Conservation (phyloP, 345 rosid genomes). For the Bruguiera gymnorhiza region DNA sequence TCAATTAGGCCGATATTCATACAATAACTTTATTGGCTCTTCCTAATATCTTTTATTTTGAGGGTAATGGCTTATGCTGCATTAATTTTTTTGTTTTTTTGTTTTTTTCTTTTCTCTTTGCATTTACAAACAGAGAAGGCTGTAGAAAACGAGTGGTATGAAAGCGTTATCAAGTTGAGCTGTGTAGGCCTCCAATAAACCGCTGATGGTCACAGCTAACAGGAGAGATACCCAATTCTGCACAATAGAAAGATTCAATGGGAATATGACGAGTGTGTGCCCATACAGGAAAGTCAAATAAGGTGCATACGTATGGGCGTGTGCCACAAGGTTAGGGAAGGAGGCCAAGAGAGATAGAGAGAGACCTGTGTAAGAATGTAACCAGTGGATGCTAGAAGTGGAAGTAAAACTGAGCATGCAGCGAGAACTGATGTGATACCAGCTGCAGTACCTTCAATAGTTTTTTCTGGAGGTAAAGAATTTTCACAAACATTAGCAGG, state of each 20-base stretch:
- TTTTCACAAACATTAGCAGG: slow-evolving; percentile 18
- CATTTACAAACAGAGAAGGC: slow-evolving; percentile 77
- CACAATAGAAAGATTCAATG: slow-evolving; percentile 14
- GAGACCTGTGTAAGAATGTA: slow-evolving; percentile 64
- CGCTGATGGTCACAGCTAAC: slow-evolving; percentile 68
- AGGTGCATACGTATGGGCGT: no score
- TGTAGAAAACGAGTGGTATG: slow-evolving; percentile 89
- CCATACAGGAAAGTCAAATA: no score
- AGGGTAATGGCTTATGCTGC: background rate
- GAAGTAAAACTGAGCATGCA: slow-evolving; percentile 75
- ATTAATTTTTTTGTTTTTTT: no score
- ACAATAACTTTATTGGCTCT: background rate
- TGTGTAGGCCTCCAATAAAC: slow-evolving; percentile 93
- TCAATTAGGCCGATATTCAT: no score
- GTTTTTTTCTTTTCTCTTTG: background rate
- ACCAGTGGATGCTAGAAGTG: slow-evolving; percentile 79
- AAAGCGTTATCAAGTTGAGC: slow-evolving; percentile 92
- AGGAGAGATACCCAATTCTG: slow-evolving; percentile 90
- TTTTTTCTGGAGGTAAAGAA: slow-evolving; percentile 61
- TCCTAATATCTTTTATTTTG: background rate
- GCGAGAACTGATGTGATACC: slow-evolving; percentile 83
- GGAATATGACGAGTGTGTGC: background rate
- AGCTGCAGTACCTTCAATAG: slow-evolving; percentile 96
- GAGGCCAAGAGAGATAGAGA: background rate
- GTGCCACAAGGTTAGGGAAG: slow-evolving; percentile 4